Conservation (phyloP, 2,329 filamentous ascomycete species). For the Botrytis cinerea region DNA sequence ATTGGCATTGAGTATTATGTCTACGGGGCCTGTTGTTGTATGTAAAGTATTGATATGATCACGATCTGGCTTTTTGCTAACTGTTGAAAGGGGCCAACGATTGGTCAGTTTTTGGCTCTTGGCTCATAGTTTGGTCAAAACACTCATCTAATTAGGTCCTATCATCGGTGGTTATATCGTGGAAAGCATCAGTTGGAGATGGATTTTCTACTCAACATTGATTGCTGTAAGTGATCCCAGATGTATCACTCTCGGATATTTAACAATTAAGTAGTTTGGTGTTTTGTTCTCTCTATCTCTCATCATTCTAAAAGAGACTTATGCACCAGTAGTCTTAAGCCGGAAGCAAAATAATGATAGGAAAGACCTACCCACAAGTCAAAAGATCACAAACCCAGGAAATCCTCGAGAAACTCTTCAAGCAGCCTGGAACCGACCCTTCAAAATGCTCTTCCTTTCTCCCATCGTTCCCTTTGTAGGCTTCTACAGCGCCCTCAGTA, state of each 20-base stretch:
- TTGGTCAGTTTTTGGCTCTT: neutral
- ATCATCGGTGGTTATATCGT: conserved; percentile 55
- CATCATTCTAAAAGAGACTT: conserved; percentile 51
- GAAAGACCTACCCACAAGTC: neutral
- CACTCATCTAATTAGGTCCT: conserved; percentile 41
- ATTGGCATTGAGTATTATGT: conserved; percentile 4
- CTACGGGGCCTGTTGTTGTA: conserved; percentile 4
- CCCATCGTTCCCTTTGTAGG: neutral
- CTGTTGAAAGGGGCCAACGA: neutral
- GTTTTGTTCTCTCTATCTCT: conserved; percentile 41
- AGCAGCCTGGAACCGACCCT: conserved; percentile 4
- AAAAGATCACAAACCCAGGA: neutral
- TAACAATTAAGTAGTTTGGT: neutral
- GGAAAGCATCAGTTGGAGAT: conserved; percentile 52
- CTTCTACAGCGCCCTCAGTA: conserved; percentile 11
- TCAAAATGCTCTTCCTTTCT: neutral
- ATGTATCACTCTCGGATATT: neutral
- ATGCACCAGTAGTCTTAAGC: conserved; percentile 50
- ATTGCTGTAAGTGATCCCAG: conserved; percentile 48
- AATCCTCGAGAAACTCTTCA: neutral
- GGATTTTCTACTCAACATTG: conserved; percentile 54
- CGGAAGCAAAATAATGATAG: conserved; percentile 41
- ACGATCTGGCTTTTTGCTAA: neutral
- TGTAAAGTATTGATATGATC: neutral
- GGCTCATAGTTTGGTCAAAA: neutral